Base-by-base conservation (phyloP, 139 green algal species). In the Auxenochlorella pyrenoidosa region DNA sequence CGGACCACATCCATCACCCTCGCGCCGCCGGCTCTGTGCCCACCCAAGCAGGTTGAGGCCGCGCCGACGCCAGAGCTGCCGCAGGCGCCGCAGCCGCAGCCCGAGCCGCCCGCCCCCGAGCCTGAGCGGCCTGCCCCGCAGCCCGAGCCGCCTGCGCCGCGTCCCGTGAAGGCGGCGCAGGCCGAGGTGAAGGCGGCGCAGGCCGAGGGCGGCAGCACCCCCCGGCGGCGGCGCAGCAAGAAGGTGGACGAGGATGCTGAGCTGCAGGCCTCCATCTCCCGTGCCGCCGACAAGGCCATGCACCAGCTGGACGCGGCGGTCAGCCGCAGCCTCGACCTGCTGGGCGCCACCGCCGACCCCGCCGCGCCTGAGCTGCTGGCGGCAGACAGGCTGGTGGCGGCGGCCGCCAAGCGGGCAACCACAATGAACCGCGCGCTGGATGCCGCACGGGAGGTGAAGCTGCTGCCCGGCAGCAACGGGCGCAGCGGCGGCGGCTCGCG, bases 321-420 rank as follows among this genome's bases (percentile, higher is more conserved):
- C 4, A 77, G 32, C 12, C 71, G 41, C n/a, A 88, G 81, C 5
- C 63, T 83, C 28, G 84, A 91, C 58, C 63, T 87, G 38, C 76
- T 91, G 36, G 58, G 65, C 38, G 41, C 26, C 8, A 76, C 36
- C 34, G 60, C 21, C 21, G 84, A 89, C 82, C 58, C 76, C 1
- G 77, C 84, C 30, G 65, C 58, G 15, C 79, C 83, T 5, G 44
- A 87, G 66, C 66, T 91, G 78, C 77, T 91, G 38, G 85, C 83
- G 26, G 88, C 88, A 43, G 88, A 91, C 66, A 66, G 88, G 21
- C 44, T 82, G 79, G 58, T 91, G 54, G 88, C 88, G 1, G 88
- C 88, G 26, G 85, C 84, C 8, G 76, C 73, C 19, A 54, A 87
- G 51, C 83, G 84, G 19, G 83, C 88, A 18, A 44, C 51, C 44